Evolutionary conservation across 1,284 basidiomycete genomes (phyloP).

Genomic region (Thecaphora frezii): DNA sequence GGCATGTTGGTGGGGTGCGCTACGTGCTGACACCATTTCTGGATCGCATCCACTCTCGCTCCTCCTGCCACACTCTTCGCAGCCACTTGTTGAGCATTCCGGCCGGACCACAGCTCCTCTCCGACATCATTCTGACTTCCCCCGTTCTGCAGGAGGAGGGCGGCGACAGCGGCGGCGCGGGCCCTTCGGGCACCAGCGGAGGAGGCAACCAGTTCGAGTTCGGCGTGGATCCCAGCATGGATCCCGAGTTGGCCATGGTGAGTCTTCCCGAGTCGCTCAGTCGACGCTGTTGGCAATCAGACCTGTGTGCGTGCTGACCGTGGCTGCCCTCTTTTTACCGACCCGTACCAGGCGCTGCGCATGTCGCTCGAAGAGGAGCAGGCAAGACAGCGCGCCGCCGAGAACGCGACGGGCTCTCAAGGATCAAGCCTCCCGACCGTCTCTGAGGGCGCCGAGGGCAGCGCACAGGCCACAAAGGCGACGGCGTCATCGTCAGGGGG

Average conservation of each 20-base stretch:
- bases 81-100: slow-evolving; percentile 77
- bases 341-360: slow-evolving; percentile 73
- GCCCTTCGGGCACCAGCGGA: slow-evolving; percentile 43
- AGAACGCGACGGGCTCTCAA: slow-evolving; percentile 28
- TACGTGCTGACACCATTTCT: too few relatives aligned
- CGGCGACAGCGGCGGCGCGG: slow-evolving; percentile 64
- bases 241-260: slow-evolving; percentile 96
- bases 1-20: too few relatives aligned
- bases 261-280: slow-evolving; percentile 26
- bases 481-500: slow-evolving; percentile 11
- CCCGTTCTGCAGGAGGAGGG: slow-evolving; percentile 80
- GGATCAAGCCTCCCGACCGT: slow-evolving; percentile 35
- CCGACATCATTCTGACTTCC: slow-evolving; percentile 79
- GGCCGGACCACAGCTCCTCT: slow-evolving; percentile 74
- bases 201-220: slow-evolving; percentile 69
- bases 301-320: too few relatives aligned
- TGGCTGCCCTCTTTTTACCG: too few relatives aligned
- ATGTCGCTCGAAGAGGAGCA: slow-evolving; percentile 98
- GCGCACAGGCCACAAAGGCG: slow-evolving; percentile 11
- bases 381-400: slow-evolving; percentile 68
- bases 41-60: neutral
- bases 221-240: slow-evolving; percentile 88
- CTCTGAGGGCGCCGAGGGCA: slow-evolving; percentile 25
- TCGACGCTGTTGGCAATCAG: too few relatives aligned
- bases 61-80: neutral